These are phyloP conservation scores for Stephania japonica DNA, from an alignment of 164 flowering plant genomes.

Conservation along the genomic window DNA sequence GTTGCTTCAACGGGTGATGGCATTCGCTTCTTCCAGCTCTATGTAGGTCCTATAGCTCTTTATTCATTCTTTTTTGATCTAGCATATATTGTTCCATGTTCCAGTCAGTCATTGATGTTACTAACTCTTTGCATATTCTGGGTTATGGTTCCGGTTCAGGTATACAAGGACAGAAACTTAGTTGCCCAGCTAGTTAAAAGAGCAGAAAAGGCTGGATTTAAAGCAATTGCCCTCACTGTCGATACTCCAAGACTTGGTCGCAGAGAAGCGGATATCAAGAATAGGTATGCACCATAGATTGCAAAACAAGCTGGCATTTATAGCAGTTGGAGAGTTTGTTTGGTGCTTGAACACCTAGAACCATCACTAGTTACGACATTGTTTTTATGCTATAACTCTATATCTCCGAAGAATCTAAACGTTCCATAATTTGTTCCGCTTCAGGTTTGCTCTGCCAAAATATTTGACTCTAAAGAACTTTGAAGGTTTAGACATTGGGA, in stretches of 20 bases:
- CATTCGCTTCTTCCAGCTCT: constrained; percentile 65
- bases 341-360: background rate
- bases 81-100: background rate
- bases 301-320: background rate
- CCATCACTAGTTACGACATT: background rate
- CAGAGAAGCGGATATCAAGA: constrained; percentile 59
- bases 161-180: constrained; percentile 42
- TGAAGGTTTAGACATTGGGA: constrained; percentile 58
- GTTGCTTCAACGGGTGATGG: constrained; percentile 68
- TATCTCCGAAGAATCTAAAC: background rate
- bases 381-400: background rate
- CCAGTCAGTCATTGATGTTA: background rate
- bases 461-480: constrained; percentile 48
- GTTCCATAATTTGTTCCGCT: background rate
- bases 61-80: background rate
- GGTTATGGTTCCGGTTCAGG: constrained; percentile 20
- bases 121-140: background rate
- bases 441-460: constrained; percentile 66
- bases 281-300: constrained; percentile 27
- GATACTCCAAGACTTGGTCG: constrained; percentile 64
- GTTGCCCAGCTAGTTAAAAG: constrained; percentile 49
- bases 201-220: constrained; percentile 67
- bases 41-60: constrained; percentile 28
- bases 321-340: background rate
- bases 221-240: constrained; percentile 63